Conservation (phyloP, 1,284 basidiomycete species). For the Ceratobasidium sp. region DNA sequence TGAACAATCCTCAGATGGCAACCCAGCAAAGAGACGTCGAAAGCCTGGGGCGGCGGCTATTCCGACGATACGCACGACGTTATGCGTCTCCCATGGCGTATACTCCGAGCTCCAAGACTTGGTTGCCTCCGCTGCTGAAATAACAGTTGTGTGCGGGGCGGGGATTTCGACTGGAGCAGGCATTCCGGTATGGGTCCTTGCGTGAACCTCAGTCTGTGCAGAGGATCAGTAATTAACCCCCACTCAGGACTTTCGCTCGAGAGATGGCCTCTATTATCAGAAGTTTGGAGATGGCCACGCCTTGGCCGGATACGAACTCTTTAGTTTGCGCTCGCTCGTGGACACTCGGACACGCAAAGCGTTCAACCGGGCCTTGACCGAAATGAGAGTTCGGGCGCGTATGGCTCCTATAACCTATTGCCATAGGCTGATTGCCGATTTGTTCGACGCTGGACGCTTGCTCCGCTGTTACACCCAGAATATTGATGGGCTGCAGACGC, state of each 20-base stretch:
- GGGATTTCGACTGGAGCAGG: conserved; percentile 34
- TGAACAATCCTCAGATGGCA: too few species aligned
- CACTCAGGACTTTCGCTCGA: conserved; percentile 21
- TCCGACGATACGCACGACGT: too few species aligned
- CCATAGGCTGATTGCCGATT: not conserved
- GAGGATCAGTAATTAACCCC: too few species aligned
- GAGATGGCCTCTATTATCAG: not conserved
- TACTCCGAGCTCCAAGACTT: too few species aligned
- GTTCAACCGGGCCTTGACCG: not conserved
- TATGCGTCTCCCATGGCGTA: too few species aligned
- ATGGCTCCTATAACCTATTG: not conserved
- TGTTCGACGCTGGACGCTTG: not conserved
- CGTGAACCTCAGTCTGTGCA: too few species aligned
- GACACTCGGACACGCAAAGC: not conserved
- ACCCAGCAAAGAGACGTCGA: too few species aligned
- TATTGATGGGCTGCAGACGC: conserved; percentile 18
- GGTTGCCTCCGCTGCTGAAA: too few species aligned
- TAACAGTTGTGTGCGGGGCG: conserved; percentile 22
- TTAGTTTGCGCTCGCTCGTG: not conserved
- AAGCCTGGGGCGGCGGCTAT: too few species aligned
- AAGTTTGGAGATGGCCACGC: not conserved
- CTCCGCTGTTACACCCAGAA: conserved; percentile 25
- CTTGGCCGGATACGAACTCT: not conserved
- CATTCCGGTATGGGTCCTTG: too few species aligned
- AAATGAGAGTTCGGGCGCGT: not conserved